Base-by-base conservation (phyloP, 495 filamentous ascomycete species). In the Staphylotrichum tortipilum region DNA sequence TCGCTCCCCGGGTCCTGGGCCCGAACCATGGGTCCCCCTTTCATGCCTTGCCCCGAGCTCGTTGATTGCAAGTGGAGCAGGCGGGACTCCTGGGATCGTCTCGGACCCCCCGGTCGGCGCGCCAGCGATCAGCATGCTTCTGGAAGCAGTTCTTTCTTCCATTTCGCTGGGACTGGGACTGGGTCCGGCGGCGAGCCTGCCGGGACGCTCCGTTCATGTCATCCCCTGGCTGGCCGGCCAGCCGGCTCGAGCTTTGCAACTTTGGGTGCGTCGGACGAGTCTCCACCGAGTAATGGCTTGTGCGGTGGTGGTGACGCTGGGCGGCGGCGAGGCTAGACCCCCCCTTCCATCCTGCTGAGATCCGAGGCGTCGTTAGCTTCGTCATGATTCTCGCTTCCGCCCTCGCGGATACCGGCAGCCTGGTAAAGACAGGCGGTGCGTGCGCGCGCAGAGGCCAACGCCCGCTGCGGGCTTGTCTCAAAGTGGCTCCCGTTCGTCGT, bases 111-210 rank as follows among this genome's bases (percentile, higher is more conserved):
- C n/a, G n/a, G n/a, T 26, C n/a, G 17, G 22, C 23, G 12, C 17
- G 24, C 23, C 37, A 41, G 37, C 44, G 31, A 47, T 46, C 49
- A 33, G 52, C 50, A 54, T 26, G 26, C 44, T 61, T 61, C 58
- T 48, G 50, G 58, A 61, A 57, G 35, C n/a, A n/a, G n/a, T n/a
- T n/a, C 12, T 18, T 53, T 55, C 51, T 46, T n/a, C n/a, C n/a
- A n/a, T n/a, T n/a, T n/a, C n/a, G n/a, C n/a, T n/a, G n/a, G n/a
- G n/a, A n/a, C n/a, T n/a, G n/a, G n/a, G n/a, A n/a, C n/a, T n/a
- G n/a, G n/a, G n/a, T n/a, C n/a, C n/a, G n/a, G n/a, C n/a, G n/a
- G n/a, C n/a, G n/a, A n/a, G n/a, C n/a, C n/a, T n/a, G n/a, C n/a
- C n/a, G n/a, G n/a, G n/a, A n/a, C n/a, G n/a, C n/a, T n/a, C n/a